Evolutionary conservation across 208 protist species (phyloP).

Genomic region (Leishmania guyanensis): DNA sequence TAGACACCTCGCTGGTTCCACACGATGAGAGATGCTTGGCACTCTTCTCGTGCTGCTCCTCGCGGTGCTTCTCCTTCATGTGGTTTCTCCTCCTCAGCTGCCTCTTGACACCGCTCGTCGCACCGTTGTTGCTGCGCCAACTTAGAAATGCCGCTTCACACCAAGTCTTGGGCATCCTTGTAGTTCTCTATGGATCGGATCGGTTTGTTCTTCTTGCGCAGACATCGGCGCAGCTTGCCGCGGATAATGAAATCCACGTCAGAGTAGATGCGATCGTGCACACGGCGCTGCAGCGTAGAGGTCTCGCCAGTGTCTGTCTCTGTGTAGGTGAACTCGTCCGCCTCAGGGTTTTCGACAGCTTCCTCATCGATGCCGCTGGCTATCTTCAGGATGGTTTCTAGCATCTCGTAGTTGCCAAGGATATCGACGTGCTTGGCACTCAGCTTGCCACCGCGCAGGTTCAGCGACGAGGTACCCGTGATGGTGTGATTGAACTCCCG

Average conservation of each 20-base stretch:
- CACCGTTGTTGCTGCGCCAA: constrained; percentile 7
- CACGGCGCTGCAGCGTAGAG: constrained; percentile 22
- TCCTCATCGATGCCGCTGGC: constrained; percentile 63
- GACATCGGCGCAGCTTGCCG: constrained; percentile 34
- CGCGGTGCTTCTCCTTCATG: neutral
- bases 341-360: constrained; percentile 10
- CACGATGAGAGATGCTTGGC: neutral
- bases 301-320: constrained; percentile 15
- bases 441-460: constrained; percentile 57
- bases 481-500: constrained; percentile 72
- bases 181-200: constrained; percentile 27
- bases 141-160: constrained; percentile 13
- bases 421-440: constrained; percentile 92
- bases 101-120: neutral
- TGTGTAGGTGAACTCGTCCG: constrained; percentile 26
- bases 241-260: constrained; percentile 66
- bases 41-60: neutral
- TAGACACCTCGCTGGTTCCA: neutral
- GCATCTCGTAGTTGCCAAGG: constrained; percentile 81
- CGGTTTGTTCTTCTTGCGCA: constrained; percentile 41
- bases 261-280: constrained; percentile 70
- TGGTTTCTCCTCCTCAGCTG: neutral
- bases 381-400: constrained; percentile 81
- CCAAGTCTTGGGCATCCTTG: constrained; percentile 25
- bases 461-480: constrained; percentile 31